Evolutionary conservation across 805 yeast species (phyloP).

Genomic region (Saccharomycopsis capsularis): DNA sequence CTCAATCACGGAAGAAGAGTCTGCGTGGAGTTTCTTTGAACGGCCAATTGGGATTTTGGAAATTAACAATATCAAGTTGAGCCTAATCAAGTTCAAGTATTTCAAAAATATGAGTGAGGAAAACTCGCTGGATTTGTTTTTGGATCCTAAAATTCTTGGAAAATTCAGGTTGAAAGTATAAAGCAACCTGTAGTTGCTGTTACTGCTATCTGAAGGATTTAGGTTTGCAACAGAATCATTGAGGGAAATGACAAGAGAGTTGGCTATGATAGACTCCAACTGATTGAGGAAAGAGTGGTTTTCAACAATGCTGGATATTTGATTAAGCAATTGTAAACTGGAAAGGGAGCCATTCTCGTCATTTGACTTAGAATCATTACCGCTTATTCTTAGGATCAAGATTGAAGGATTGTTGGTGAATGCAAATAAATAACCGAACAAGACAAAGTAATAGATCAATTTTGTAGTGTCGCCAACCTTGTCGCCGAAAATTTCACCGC

Average conservation of each 20-base stretch:
- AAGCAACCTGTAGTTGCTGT: constrained; percentile 8
- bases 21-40: background rate
- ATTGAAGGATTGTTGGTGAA: constrained; percentile 10
- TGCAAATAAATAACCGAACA: constrained; percentile 17
- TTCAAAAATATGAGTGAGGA: constrained; percentile 18
- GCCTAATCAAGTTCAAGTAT: constrained; percentile 14
- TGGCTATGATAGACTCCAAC: constrained; percentile 14
- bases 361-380: background rate
- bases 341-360: background rate
- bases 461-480: constrained; percentile 3
- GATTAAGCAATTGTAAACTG: constrained; percentile 1
- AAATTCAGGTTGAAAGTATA: constrained; percentile 7
- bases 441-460: constrained; percentile 8
- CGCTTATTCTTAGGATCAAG: background rate
- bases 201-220: background rate
- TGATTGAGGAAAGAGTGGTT: constrained; percentile 6
- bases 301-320: constrained; percentile 6
- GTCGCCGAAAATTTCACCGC: background rate
- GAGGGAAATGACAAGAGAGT: constrained; percentile 11
- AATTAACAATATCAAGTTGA: constrained; percentile 13
- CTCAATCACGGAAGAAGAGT: constrained; percentile 15
- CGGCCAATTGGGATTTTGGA: constrained; percentile 7
- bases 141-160: background rate
- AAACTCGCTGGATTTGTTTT: constrained; percentile 16
- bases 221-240: constrained; percentile 10